Base-by-base conservation (phyloP, 2,329 filamentous ascomycete genomes). In the Penicillium sp. region DNA sequence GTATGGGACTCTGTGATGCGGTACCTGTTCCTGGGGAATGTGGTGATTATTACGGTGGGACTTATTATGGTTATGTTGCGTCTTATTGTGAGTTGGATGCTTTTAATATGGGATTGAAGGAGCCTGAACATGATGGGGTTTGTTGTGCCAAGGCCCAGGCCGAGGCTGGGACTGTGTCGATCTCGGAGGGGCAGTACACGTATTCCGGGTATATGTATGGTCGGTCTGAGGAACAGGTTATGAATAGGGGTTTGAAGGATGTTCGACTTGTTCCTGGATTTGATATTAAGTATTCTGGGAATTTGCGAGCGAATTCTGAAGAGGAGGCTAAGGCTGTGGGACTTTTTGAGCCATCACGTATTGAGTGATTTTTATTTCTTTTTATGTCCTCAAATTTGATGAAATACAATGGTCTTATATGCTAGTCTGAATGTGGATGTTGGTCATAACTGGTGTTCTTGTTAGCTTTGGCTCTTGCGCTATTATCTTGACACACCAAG, bases 121-220 rank as follows among this genome's bases (percentile, higher is more conserved):
- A 55, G 9, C 28, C 25, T 30, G 33, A 40, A 36, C 47, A 55
- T 28, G 52, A 35, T 38, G 14, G 10, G 7, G 33, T 19, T 25
- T 51, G 53, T 40, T 51, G 38, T 44, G 33, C 5, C 11, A 30
- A 36, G 37, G 14, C 36, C 30, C 44, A 53, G 51, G 26, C n/a
- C n/a, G n/a, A n/a, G n/a, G n/a, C n/a, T n/a, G n/a, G n/a, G n/a
- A n/a, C n/a, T 26, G n/a, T 46, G 50, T 28, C 38, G 31, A 30
- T 51, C 26, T 19, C 46, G 12, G 33, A 50, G 49, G 35, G 25
- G 31, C 36, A 35, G 14, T n/a, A 44, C 26, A 33, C 22, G 31
- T 55, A 45, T 44, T 51, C 45, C 25, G 53, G 53, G 9, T 55
- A 51, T 25, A 55, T 55, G 53, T 55, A 40, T 26, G 53, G 26